A percentile compares a stretch with the other conserved stretches of the same genome.
These are phyloP conservation scores for Saraca asoca DNA, from an alignment of 331 rosid genomes.

Conservation along the genomic window DNA sequence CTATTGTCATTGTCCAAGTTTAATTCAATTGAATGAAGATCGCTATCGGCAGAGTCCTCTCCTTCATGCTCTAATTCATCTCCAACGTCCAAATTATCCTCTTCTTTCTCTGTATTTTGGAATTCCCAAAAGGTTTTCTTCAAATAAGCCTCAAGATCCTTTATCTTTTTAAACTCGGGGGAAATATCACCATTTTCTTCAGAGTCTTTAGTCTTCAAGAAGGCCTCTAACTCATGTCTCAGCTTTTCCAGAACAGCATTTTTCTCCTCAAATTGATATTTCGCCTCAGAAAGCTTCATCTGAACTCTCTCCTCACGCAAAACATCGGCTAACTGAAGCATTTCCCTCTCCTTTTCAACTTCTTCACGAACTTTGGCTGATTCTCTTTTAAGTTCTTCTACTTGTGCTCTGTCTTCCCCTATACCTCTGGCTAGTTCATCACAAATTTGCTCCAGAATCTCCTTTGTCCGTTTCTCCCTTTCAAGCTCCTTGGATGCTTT, in stretches of 20 bases:
- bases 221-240: constrained; percentile 64
- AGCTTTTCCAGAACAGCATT: constrained; percentile 73
- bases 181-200: constrained; percentile 45
- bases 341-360: constrained; percentile 86
- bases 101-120: constrained; percentile 38
- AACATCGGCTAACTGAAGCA: constrained; percentile 90
- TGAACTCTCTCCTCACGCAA: constrained; percentile 93
- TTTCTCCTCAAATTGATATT: constrained; percentile 85
- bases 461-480: constrained; percentile 85
- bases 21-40: constrained; percentile 84
- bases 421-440: constrained; percentile 82
- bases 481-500: constrained; percentile 65
- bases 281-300: constrained; percentile 93
- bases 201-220: constrained; percentile 48
- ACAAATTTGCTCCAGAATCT: constrained; percentile 79
- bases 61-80: constrained; percentile 48
- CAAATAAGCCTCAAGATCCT: constrained; percentile 76
- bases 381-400: constrained; percentile 77
- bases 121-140: constrained; percentile 55
- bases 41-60: constrained; percentile 67
- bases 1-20: constrained; percentile 69
- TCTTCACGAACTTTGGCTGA: constrained; percentile 74
- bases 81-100: constrained; percentile 37
- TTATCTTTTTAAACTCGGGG: constrained; percentile 48
- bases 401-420: constrained; percentile 82